phyloP scores from a whole-genome alignment of 352 stramenopile genomes.

The Phytopythium chamaehyphon region DNA sequence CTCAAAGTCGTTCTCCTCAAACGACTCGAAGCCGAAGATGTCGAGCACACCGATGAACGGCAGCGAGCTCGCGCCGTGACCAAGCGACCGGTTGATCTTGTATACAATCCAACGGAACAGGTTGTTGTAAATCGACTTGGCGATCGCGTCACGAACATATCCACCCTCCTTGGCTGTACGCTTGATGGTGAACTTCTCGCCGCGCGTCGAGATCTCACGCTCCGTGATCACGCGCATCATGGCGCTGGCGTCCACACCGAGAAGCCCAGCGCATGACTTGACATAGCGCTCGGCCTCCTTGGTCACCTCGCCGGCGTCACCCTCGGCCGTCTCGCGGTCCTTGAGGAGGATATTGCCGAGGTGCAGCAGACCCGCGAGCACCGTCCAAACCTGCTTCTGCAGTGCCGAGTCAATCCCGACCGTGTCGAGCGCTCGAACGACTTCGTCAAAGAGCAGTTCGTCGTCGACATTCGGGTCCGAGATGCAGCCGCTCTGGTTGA shows the following conservation, averaged over 20 bases:
- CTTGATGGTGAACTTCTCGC: constrained; percentile 80
- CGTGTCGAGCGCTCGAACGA: constrained; percentile 67
- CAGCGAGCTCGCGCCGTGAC: constrained; percentile 61
- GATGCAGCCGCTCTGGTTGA: constrained; percentile 86
- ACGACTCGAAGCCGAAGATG: constrained; percentile 98
- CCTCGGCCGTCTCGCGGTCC: constrained; percentile 76
- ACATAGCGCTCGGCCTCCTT: constrained; percentile 49
- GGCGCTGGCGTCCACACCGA: constrained; percentile 66
- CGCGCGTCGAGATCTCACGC: constrained; percentile 72
- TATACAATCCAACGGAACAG: constrained; percentile 84
- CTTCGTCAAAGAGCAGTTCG: constrained; percentile 83
- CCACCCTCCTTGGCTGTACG: constrained; percentile 73
- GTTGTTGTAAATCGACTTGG: constrained; percentile 92
- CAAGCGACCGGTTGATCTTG: constrained; percentile 81
- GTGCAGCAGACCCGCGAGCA: constrained; percentile 74
- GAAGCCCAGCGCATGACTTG: constrained; percentile 45
- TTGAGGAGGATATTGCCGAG: constrained; percentile 76
- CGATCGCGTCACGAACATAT: constrained; percentile 90
- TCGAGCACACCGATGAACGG: constrained; percentile 94
- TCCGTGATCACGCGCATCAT: constrained; percentile 78
- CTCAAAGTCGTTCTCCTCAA: constrained; percentile 92
- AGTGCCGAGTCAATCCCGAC: constrained; percentile 65
- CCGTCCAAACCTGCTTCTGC: constrained; percentile 76
- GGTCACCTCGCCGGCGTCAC: constrained; percentile 68
- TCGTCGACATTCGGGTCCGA: constrained; percentile 85